Percentiles rank a stretch among this genome's conserved stretches.
These are phyloP conservation scores for Xenoacremonium recifei DNA, from an alignment of 2,329 filamentous ascomycete species.

Conservation along the genomic window DNA sequence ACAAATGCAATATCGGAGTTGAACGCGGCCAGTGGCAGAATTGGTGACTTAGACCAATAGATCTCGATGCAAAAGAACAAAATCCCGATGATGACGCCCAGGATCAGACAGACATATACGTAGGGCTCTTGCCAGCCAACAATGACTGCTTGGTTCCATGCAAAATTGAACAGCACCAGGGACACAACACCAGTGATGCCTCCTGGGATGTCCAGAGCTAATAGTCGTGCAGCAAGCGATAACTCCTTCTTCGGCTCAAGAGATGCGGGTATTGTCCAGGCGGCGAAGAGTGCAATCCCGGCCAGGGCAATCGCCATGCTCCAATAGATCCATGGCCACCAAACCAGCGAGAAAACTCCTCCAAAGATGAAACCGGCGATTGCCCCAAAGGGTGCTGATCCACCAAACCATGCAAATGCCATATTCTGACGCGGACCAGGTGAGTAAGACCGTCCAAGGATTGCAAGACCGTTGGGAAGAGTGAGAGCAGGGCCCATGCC, in stretches of 20 bases:
- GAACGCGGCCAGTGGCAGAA: constrained; percentile 5
- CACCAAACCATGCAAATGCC: constrained; percentile 43
- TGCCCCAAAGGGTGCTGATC: constrained; percentile 38
- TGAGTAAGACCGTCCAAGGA: constrained; percentile 57
- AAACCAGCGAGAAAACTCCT: constrained; percentile 35
- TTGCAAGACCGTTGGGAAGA: constrained; percentile 62
- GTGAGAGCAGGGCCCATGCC: constrained; percentile 62
- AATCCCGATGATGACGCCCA: constrained; percentile 48
- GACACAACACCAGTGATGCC: constrained; percentile 48
- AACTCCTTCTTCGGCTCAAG: constrained; percentile 15
- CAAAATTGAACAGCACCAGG: constrained; percentile 63
- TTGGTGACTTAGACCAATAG: constrained; percentile 4
- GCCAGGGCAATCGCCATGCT: constrained; percentile 3
- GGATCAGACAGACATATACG: constrained; percentile 54
- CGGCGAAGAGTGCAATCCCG: constrained; percentile 1
- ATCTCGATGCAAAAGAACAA: constrained; percentile 6
- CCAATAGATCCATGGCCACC: constrained; percentile 41
- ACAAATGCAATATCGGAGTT: constrained; percentile 9
- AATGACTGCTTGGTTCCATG: constrained; percentile 63
- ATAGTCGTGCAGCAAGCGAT: constrained; percentile 3
- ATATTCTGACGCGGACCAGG: constrained; percentile 59
- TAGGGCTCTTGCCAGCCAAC: constrained; percentile 58
- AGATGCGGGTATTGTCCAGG: constrained; percentile 33
- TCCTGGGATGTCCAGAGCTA: constrained; percentile 6
- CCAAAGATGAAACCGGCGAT: constrained; percentile 43